Conservation (phyloP, 768 basidiomycete genomes). For the Saitozyma sp. region DNA sequence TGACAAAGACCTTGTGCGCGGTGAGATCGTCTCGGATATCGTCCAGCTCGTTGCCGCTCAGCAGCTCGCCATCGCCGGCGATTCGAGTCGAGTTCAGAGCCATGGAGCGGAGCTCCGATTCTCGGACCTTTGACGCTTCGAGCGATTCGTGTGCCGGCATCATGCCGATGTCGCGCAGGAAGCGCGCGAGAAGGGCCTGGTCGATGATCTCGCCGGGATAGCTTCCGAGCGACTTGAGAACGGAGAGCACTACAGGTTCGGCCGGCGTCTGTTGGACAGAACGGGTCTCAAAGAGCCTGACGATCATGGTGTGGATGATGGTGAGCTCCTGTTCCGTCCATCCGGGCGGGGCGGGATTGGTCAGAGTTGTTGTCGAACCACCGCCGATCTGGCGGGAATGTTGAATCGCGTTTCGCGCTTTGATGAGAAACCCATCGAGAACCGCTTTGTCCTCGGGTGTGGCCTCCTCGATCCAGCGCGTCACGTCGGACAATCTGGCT, state of each 20-base stretch:
- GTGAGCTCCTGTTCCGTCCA: slow-evolving; percentile 16
- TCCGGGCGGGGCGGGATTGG: slow-evolving; percentile 5
- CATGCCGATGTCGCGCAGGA: slow-evolving; percentile 71
- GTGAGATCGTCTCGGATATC: slow-evolving; percentile 36
- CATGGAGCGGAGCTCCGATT: slow-evolving; percentile 15
- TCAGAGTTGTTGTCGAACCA: not conserved
- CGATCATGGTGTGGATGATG: slow-evolving; percentile 46
- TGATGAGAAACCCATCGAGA: slow-evolving; percentile 35
- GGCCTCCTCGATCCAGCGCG: slow-evolving; percentile 12
- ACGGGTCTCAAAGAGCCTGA: slow-evolving; percentile 45
- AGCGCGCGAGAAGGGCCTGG: slow-evolving; percentile 52
- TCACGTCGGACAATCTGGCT: slow-evolving; percentile 19
- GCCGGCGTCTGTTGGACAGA: slow-evolving; percentile 66
- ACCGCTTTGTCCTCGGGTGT: slow-evolving; percentile 9
- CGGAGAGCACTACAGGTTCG: slow-evolving; percentile 55
- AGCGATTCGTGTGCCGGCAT: slow-evolving; percentile 55
- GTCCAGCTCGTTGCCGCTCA: slow-evolving; percentile 39
- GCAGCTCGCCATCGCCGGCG: slow-evolving; percentile 5
- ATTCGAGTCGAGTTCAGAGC: slow-evolving; percentile 1
- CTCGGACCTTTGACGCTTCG: slow-evolving; percentile 1
- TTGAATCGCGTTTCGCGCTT: slow-evolving; percentile 14
- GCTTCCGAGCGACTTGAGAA: slow-evolving; percentile 60
- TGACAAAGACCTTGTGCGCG: slow-evolving; percentile 67
- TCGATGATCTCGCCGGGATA: slow-evolving; percentile 21
- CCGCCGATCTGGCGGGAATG: too few species aligned